Conservation (phyloP, 176 grass and related monocot genomes). For the Secale cereale region DNA sequence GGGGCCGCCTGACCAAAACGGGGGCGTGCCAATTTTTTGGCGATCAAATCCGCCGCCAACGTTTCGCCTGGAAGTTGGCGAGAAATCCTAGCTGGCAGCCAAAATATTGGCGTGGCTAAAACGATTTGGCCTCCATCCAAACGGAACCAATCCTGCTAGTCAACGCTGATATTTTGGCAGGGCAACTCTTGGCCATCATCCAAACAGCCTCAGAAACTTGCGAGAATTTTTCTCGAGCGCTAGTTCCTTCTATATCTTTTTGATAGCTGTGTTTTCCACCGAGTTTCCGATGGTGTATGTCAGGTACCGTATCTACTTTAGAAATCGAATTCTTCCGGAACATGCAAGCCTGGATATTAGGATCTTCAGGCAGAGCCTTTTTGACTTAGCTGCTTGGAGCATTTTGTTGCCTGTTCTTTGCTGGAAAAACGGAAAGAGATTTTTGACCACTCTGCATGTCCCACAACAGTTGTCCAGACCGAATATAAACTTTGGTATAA, state of each 20-base stretch:
- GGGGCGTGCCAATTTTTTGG: no score
- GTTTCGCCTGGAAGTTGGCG: no score
- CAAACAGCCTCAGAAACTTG: no score
- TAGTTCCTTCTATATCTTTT: not conserved
- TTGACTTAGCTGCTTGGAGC: not conserved
- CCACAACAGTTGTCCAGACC: not conserved
- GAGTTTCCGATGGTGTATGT: not conserved
- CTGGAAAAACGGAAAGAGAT: not conserved
- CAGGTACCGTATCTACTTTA: constrained; percentile 7
- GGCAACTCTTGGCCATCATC: no score
- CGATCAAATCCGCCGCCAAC: no score
- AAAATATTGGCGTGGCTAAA: no score
- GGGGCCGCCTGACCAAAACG: no score
- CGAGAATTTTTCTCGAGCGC: not conserved
- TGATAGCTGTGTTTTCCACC: not conserved
- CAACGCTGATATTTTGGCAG: no score
- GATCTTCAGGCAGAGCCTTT: not conserved
- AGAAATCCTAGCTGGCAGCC: no score
- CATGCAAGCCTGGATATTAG: not conserved
- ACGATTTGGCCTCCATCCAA: no score
- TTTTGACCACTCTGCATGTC: not conserved
- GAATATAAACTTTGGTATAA: constrained; percentile 13
- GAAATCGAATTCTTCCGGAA: constrained; percentile 9
- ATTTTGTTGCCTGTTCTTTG: not conserved
- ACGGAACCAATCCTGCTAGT: no score